Evolutionary conservation across 169 alveolate genomes (phyloP), one percentile per base, ranked within the genome.

Genomic region (Eimeria praecox): DNA sequence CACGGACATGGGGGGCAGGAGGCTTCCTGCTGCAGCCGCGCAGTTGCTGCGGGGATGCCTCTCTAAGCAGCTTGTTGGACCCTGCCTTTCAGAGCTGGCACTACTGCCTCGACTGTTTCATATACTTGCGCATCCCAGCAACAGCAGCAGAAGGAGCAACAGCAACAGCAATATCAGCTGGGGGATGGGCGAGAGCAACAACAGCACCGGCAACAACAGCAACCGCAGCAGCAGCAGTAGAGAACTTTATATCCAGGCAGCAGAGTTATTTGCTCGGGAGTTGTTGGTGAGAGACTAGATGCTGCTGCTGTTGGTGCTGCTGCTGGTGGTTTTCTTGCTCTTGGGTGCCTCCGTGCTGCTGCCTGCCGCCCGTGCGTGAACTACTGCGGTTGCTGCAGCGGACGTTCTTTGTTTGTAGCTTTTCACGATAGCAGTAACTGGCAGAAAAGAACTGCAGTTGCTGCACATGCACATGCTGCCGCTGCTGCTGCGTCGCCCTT

Each of bases 61-160:
- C 18, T 82, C 90, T 16, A 82, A 54, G 49, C 71, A 82, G 40
- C 90, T 82, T 33, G 54, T 14, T 18, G 90, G 75, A 33, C 90
- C 90, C 71, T 46, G 49, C 6, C 52, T 82, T 27, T 46, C 90
- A 30, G 90, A 49, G 20, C 35, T 82, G 71, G 90, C 90, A 8
- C 46, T 82, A 54, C 69, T 82, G 66, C 90, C 90, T 33, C 90
- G 90, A 18, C 24, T 82, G 52, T 49, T 82, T 33, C 71, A 82
- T n/a, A 5, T 33, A 12, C 44, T 82, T 9, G 90, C 90, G 0
- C 71, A 52, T 30, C 44, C 56, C 49, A 42, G 88, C 9, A 46
- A n/a, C 30, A 46, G 27, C 73, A 49, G 66, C 42, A 38, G 69
- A n/a, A 52, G 90, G 35, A 82, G 52, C 75, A 82, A 20, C 90